Evolutionary conservation across 441 rosid species (phyloP), one percentile per base, ranked within the genome.

Genomic region (Sinapis alba): DNA sequence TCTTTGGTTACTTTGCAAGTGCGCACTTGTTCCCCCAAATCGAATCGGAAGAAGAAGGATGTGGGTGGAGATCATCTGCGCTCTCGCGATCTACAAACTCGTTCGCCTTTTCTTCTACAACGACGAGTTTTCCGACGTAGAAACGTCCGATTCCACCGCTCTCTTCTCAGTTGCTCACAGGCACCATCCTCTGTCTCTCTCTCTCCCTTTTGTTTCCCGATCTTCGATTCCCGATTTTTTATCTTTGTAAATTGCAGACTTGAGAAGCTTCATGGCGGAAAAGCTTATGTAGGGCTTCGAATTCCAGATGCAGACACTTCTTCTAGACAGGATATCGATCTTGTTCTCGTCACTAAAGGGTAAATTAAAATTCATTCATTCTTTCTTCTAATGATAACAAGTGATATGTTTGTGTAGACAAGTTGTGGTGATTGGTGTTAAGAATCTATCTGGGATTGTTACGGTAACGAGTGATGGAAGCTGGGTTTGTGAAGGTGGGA

Each of bases 231-330:
- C 7, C n/a, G n/a, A 43, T 43, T n/a, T 30, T 24, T 24, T 24
- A n/a, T n/a, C n/a, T n/a, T 30, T 30, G 1, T 6, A 30, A 43
- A n/a, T 43, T n/a, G 51, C 65, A 92, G 98, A 59, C 86, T 95
- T 16, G 97, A 93, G 74, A 93, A 91, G 87, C 86, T 93, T 63
- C 84, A 89, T 68, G 88, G 88, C 62, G 99, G 98, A 43, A 93
- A 91, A 62, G 88, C 83, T 4, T 90, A 89, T 54, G 85, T 85
- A 2, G 99, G 99, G 50, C 99, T 95, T 72, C 92, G 89, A 28
- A 87, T 95, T 79, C 99, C 98, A 0, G 97, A 93, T 79, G 81
- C 95, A 5, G 97, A 95, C 58, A 83, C 95, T 13, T 89, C 88
- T 75, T 83, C 92, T n/a, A 89, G 89, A 28, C 89, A 89, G 81